Base-by-base conservation (phyloP, 2,329 filamentous ascomycete genomes). In the Hypoxylon sp. region DNA sequence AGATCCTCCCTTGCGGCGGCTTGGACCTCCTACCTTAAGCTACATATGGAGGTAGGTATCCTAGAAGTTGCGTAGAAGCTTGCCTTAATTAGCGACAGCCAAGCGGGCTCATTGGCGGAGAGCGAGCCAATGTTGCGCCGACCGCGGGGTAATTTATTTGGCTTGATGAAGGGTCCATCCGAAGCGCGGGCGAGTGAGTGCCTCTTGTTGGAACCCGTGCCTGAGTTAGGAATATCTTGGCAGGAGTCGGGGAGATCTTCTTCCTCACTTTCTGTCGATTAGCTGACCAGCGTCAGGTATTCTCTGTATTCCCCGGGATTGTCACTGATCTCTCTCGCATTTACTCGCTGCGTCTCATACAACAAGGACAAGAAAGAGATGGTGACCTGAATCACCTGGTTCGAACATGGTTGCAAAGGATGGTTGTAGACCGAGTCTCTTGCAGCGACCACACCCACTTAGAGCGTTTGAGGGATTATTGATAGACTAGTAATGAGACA, bases 1-100 rank as follows among this genome's bases (percentile, higher is more conserved):
- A 78, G 72, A 72, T 73, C 69, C 73, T 60, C 77, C 71, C 73
- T 72, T 69, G 60, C 69, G 62, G 65, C 65, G 68, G 56, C 69
- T 64, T 62, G 33, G 42, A 30, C 61, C 31, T 63, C 66, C 59
- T 61, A 48, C 31, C 25, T 35, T n/a, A 22, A 62, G 50, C 42
- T 61, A 48, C 25, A 27, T 27, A 27, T 20, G 20, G 20, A 20
- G 20, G 20, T 20, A 20, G 20, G 5, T 27, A 5, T 31, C 40
- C 35, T 17, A 50, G 49, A 17, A 55, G 27, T 44, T 61, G 50
- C 59, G 56, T 42, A 46, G 55, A 66, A 58, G 58, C 64, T 68
- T 61, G 50, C 57, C 55, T 61, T 44, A 53, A 56, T 56, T 60
- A 58, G 54, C 56, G 56, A 54, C 31, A 35, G 68, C 8, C 44